Evolutionary conservation across 2,329 filamentous ascomycete species (phyloP).

Genomic region (Trichoderma afroharzianum): DNA sequence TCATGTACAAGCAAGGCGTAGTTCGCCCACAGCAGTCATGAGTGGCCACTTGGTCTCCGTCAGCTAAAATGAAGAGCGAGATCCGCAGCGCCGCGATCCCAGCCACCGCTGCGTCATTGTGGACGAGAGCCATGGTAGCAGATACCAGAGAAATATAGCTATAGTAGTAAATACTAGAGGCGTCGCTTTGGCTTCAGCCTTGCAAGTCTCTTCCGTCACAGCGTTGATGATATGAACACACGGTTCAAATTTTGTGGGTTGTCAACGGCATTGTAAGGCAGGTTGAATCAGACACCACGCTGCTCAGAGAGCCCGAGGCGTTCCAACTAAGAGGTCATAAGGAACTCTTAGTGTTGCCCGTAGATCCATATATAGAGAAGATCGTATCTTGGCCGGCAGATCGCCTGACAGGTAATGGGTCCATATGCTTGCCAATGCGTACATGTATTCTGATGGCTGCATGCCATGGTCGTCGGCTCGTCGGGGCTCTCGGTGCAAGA

Average conservation of each 20-base stretch:
- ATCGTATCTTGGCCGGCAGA: constrained; percentile 5
- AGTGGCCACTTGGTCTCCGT: constrained; percentile 6
- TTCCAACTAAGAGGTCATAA: neutral
- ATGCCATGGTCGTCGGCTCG: constrained; percentile 6
- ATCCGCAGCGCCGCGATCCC: neutral
- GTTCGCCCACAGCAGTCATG: neutral
- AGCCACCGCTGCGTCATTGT: constrained; percentile 2
- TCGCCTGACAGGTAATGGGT: constrained; percentile 1
- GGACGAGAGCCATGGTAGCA: neutral
- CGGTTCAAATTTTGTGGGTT: neutral
- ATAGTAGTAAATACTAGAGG: neutral
- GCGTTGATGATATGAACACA: neutral
- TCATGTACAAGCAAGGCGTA: neutral
- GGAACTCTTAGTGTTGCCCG: neutral
- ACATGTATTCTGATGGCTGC: neutral
- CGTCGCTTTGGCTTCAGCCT: neutral
- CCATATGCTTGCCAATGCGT: neutral
- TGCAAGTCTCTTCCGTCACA: neutral
- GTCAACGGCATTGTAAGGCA: neutral
- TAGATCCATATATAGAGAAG: neutral
- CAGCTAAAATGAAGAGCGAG: constrained; percentile 1
- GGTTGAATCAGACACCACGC: neutral
- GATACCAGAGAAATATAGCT: neutral
- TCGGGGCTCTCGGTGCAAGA: neutral
- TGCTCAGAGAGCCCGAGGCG: neutral